Conservation (phyloP, 2,329 filamentous ascomycete genomes). For the Aspergillus sp. region DNA sequence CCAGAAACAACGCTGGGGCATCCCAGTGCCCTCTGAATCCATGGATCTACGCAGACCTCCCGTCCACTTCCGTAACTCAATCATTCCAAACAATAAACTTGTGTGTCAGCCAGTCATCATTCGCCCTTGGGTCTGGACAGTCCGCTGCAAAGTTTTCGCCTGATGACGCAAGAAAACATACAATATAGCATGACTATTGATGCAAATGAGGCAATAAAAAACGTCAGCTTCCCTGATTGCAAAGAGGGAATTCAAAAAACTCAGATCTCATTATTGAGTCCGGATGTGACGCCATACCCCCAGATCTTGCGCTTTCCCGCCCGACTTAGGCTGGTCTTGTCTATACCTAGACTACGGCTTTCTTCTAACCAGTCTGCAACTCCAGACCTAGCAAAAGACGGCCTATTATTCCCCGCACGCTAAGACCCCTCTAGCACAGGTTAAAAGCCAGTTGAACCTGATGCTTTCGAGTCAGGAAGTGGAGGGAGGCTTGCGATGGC, state of each 20-base stretch:
- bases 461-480: no score
- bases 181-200: neutral
- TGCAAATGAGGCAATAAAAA: neutral
- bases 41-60: neutral
- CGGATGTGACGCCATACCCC: neutral
- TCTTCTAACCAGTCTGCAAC: neutral
- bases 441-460: no score
- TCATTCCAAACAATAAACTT: neutral
- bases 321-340: neutral
- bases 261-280: neutral
- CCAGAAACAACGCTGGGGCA: neutral
- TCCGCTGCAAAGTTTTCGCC: neutral
- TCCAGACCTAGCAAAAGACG: no score
- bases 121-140: neutral
- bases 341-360: neutral
- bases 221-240: neutral
- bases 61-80: conserved; percentile 3
- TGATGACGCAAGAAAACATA: conserved; percentile 2
- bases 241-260: no score
- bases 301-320: neutral
- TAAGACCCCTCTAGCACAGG: no score
- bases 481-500: neutral
- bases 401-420: no score
- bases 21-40: neutral
- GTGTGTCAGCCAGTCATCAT: neutral